phyloP scores from a whole-genome alignment of 1,284 basidiomycete species.

The Ceratobasidium sp. region DNA sequence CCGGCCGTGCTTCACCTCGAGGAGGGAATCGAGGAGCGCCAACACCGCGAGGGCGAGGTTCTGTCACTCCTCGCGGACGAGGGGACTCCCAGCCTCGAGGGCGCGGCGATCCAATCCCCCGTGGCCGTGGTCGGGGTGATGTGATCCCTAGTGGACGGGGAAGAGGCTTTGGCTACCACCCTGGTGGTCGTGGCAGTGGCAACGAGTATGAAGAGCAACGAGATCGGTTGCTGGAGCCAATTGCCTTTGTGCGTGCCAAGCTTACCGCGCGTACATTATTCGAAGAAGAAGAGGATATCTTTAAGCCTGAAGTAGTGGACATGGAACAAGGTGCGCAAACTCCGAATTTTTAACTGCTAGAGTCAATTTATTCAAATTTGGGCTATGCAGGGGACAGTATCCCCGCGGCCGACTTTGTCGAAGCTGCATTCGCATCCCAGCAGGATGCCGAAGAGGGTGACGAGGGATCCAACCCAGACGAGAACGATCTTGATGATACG shows the following conservation, averaged over 20 bases:
- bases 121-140: constrained; percentile 16
- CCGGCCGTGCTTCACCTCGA: neutral
- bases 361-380: neutral
- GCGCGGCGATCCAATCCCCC: constrained; percentile 7
- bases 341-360: neutral
- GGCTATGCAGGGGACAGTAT: constrained; percentile 15
- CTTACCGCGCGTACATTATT: constrained; percentile 38
- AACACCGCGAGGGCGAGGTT: constrained; percentile 30
- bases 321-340: constrained; percentile 34
- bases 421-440: constrained; percentile 62
- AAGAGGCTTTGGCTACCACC: constrained; percentile 20
- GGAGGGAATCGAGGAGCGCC: constrained; percentile 27
- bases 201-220: constrained; percentile 9
- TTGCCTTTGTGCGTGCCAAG: constrained; percentile 42
- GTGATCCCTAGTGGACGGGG: constrained; percentile 17
- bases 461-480: constrained; percentile 54
- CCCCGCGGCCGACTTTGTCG: constrained; percentile 42
- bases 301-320: constrained; percentile 46
- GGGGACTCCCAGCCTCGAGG: constrained; percentile 36
- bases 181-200: constrained; percentile 14
- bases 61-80: constrained; percentile 21
- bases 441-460: constrained; percentile 75
- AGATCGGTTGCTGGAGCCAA: constrained; percentile 42
- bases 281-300: constrained; percentile 47
- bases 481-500: constrained; percentile 33